phyloP scores from a whole-genome alignment of 257 asterid species.

The Solanum peruvianum region DNA sequence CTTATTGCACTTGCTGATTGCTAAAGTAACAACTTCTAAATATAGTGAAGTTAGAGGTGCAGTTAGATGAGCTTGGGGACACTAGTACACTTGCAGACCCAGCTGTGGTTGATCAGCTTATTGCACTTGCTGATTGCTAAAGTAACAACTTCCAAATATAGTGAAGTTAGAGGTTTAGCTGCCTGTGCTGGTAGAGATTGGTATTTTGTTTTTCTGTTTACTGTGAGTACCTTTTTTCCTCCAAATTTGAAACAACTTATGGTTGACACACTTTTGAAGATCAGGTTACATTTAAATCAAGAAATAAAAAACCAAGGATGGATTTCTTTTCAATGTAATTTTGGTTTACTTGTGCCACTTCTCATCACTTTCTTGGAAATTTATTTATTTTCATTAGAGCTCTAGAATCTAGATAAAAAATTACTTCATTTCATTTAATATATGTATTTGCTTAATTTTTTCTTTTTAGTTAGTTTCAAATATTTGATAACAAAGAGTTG shows the following conservation, averaged over 20 bases:
- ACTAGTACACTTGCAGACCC: too few species aligned
- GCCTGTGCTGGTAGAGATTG: background rate
- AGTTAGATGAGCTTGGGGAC: too few species aligned
- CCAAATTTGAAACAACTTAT: background rate
- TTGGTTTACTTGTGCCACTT: background rate
- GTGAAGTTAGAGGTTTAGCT: background rate
- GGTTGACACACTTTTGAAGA: background rate
- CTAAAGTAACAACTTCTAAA: constrained; percentile 7
- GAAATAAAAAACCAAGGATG: background rate
- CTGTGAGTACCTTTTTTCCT: background rate
- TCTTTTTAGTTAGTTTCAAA: background rate
- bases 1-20: constrained; percentile 69
- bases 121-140: too few species aligned
- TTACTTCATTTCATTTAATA: background rate
- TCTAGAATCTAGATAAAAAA: background rate
- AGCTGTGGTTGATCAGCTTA: too few species aligned
- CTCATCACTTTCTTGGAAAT: background rate
- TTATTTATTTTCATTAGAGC: background rate
- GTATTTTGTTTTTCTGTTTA: background rate
- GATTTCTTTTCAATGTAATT: background rate
- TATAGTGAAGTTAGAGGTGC: too few species aligned
- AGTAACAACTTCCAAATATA: too few species aligned
- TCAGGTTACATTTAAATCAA: background rate
- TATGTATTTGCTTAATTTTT: background rate
- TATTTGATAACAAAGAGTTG: background rate